phyloP scores from a whole-genome alignment of 1,284 basidiomycete genomes.

The Cutaneotrichosporon sp. region DNA sequence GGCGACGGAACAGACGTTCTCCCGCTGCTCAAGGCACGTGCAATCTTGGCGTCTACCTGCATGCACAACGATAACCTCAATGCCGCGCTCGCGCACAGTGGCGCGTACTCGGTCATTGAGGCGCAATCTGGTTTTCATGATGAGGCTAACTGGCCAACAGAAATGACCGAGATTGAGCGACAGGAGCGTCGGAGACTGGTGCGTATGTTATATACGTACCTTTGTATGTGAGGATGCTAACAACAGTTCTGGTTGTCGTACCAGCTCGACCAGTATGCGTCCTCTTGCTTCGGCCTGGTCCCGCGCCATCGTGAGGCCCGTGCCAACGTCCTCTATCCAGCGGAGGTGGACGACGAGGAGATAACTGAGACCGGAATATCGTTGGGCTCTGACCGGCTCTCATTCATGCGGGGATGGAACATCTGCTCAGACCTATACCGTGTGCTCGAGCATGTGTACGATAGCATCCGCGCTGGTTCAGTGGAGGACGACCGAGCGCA shows the following conservation, averaged over 20 bases:
- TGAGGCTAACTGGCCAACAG: not conserved
- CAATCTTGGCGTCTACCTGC: not conserved
- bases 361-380: not conserved
- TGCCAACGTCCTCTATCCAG: not conserved
- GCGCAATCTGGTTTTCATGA: not conserved
- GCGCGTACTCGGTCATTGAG: not conserved
- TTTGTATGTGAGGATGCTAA: not conserved
- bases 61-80: not conserved
- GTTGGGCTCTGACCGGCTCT: not conserved
- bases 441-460: not conserved
- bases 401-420: slow-evolving; percentile 1
- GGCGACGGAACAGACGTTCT: not conserved
- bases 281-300: not conserved
- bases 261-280: not conserved
- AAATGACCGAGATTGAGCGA: not conserved
- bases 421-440: not conserved
- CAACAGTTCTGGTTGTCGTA: not conserved
- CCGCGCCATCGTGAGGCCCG: not conserved
- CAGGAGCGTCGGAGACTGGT: not conserved
- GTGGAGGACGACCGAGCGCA: not conserved
- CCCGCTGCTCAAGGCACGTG: not conserved
- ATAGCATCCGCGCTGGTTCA: not conserved
- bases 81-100: not conserved
- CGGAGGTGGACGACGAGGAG: not conserved
- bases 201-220: not conserved